These are phyloP conservation scores for Talaromyces sp. DNA, from an alignment of 2,329 filamentous ascomycete species.

Conservation along the genomic window DNA sequence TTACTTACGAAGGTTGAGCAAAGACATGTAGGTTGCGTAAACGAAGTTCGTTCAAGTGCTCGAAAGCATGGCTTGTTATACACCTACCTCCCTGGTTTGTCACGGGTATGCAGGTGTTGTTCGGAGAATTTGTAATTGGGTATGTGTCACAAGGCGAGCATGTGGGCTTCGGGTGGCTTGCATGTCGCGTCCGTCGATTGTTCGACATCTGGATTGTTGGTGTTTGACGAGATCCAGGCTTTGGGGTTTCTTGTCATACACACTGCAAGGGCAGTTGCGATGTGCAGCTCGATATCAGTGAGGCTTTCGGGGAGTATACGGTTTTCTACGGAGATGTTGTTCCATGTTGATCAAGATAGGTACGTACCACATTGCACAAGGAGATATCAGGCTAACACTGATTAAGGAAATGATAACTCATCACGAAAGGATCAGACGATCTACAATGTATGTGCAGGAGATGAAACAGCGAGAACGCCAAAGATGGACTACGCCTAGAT, in stretches of 20 bases:
- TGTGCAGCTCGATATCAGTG: background rate
- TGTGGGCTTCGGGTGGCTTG: slow-evolving; percentile 1
- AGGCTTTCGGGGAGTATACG: background rate
- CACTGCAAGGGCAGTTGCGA: background rate
- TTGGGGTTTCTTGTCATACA: background rate
- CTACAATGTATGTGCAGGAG: background rate
- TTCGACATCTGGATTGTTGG: background rate
- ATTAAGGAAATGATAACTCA: background rate
- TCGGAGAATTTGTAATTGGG: background rate
- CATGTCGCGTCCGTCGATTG: background rate
- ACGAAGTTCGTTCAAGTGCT: background rate
- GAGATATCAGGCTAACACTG: background rate
- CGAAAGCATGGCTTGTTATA: background rate
- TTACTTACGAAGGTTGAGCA: background rate
- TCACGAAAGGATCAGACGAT: background rate
- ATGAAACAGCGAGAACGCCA: background rate
- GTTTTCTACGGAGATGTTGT: background rate
- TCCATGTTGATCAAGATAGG: background rate
- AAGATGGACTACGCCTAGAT: background rate
- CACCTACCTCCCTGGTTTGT: background rate
- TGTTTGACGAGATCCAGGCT: background rate
- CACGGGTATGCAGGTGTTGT: background rate
- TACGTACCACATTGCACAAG: no score
- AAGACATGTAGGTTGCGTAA: background rate
- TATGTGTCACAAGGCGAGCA: background rate